Percentiles rank a stretch among this genome's conserved stretches.
Conservation (phyloP, 2,329 filamentous ascomycete species). For the Eutypella sp. region DNA sequence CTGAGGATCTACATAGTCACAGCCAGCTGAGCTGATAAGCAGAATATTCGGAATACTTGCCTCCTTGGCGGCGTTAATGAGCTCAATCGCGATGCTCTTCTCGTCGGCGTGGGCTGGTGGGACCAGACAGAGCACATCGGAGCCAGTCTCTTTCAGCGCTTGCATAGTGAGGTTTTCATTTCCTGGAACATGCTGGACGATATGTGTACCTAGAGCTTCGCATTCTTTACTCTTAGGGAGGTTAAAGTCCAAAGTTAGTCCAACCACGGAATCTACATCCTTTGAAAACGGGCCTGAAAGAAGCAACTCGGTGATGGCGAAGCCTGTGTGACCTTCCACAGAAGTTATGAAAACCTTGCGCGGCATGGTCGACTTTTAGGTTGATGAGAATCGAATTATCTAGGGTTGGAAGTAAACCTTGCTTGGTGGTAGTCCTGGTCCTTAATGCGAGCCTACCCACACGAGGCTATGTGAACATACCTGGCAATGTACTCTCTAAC, state of each 20-base stretch:
- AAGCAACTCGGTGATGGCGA: constrained; percentile 44
- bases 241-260: constrained; percentile 35
- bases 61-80: constrained; percentile 39
- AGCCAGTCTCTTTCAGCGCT: constrained; percentile 35
- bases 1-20: constrained; percentile 43
- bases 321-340: constrained; percentile 46
- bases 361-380: constrained; percentile 27
- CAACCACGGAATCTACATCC: constrained; percentile 35
- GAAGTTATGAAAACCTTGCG: constrained; percentile 45
- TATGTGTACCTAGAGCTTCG: constrained; percentile 33
- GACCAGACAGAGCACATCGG: constrained; percentile 45
- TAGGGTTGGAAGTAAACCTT: too few relatives aligned
- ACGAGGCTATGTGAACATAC: too few relatives aligned
- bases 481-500: too few relatives aligned
- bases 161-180: constrained; percentile 32
- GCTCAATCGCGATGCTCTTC: constrained; percentile 38
- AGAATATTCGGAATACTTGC: constrained; percentile 40
- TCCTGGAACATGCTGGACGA: constrained; percentile 38
- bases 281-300: constrained; percentile 39
- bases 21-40: constrained; percentile 43
- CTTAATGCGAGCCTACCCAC: too few relatives aligned
- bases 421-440: too few relatives aligned
- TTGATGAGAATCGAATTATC: too few relatives aligned
- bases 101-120: constrained; percentile 43
- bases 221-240: constrained; percentile 35